phyloP scores from a whole-genome alignment of 257 asterid genomes.

The Solanum chilense region DNA sequence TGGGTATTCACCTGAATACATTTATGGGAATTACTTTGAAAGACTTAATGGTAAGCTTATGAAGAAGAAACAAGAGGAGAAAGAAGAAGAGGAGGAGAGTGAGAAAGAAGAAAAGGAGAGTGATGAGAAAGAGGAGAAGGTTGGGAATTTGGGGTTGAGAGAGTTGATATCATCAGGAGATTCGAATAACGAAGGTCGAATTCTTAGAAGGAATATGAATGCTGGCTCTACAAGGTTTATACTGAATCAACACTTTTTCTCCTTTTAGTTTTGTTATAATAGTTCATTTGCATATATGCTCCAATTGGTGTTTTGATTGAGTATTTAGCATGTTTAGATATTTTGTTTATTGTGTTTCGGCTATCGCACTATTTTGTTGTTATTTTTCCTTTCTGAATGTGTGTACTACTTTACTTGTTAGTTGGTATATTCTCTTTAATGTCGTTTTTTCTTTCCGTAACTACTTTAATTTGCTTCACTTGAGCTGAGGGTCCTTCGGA shows the following conservation, averaged over 20 bases:
- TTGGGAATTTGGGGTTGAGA: conserved; percentile 56
- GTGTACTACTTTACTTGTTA: neutral
- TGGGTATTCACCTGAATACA: conserved; percentile 83
- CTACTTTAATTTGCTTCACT: neutral
- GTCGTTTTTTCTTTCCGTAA: neutral
- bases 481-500: neutral
- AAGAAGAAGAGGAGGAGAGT: conserved; percentile 1
- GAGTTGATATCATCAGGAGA: conserved; percentile 65
- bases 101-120: conserved; percentile 17
- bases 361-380: neutral
- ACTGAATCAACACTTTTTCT: neutral
- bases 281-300: neutral
- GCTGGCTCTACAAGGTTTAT: conserved; percentile 56
- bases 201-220: conserved; percentile 63
- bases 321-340: neutral
- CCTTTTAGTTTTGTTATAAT: neutral
- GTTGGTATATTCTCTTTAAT: neutral
- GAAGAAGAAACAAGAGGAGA: conserved; percentile 8
- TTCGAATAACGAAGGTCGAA: conserved; percentile 28
- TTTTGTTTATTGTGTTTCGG: neutral
- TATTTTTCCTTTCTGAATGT: neutral
- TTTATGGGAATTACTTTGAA: conserved; percentile 90
- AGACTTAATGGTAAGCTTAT: conserved; percentile 29
- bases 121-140: conserved; percentile 24
- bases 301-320: neutral